Conservation (phyloP, 1,284 basidiomycete genomes). For the Kalmanozyma brasiliensis region DNA sequence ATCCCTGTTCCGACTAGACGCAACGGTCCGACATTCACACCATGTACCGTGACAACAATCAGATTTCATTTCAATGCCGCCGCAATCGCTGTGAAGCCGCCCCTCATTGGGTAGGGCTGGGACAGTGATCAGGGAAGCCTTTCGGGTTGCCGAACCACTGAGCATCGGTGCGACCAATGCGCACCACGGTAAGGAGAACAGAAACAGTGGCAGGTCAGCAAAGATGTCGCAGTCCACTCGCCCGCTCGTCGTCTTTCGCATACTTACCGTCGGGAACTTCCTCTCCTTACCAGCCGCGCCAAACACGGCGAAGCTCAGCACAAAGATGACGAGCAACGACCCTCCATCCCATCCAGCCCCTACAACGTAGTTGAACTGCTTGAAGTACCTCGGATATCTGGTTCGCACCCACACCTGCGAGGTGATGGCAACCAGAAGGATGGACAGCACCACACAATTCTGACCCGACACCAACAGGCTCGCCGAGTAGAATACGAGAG, state of each 20-base stretch:
- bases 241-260: no score
- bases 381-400: constrained; percentile 73
- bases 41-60: neutral
- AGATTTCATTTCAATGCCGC: no score
- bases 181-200: no score
- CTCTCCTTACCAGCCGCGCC: constrained; percentile 73
- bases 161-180: no score
- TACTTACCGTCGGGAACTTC: constrained; percentile 71
- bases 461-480: constrained; percentile 71
- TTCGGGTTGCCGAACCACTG: constrained; percentile 34
- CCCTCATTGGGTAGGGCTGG: constrained; percentile 11
- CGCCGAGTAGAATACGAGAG: constrained; percentile 32
- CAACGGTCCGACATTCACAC: neutral
- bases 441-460: constrained; percentile 72
- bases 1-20: no score
- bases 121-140: constrained; percentile 28
- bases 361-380: constrained; percentile 77
- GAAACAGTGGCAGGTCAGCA: neutral
- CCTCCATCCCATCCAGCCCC: constrained; percentile 78
- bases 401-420: constrained; percentile 75
- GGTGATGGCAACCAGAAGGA: constrained; percentile 73
- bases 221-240: no score
- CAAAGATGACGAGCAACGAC: constrained; percentile 76
- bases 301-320: constrained; percentile 77
- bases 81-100: no score